Percentiles rank a stretch among this genome's conserved stretches.
phyloP scores from a whole-genome alignment of 805 yeast species.

The Sugiyamaella boreocaroliniensis region DNA sequence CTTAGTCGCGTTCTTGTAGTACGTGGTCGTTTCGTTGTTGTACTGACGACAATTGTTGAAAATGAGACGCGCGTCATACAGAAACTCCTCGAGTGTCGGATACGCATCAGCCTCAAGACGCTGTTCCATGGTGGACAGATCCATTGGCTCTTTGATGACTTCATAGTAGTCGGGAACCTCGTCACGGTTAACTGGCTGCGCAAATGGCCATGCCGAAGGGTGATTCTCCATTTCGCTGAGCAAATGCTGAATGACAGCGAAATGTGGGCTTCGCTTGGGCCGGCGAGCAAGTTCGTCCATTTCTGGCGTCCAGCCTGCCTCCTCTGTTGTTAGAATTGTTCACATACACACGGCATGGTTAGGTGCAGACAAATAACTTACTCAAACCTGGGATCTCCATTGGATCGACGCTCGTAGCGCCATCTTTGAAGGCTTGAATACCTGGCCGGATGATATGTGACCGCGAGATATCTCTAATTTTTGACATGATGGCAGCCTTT shows the following conservation, averaged over 20 bases:
- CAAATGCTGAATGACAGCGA: constrained; percentile 84
- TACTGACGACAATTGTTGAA: constrained; percentile 89
- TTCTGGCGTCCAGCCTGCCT: constrained; percentile 97
- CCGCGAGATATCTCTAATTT: constrained; percentile 70
- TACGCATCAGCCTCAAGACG: constrained; percentile 89
- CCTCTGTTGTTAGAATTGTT: constrained; percentile 33
- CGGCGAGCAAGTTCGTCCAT: constrained; percentile 95
- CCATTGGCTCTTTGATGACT: constrained; percentile 97
- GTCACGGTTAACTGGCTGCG: constrained; percentile 83
- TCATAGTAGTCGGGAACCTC: constrained; percentile 97
- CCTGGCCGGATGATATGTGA: constrained; percentile 83
- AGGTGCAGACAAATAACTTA: neutral
- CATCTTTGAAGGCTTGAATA: constrained; percentile 56
- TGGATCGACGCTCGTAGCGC: constrained; percentile 51
- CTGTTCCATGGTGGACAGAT: constrained; percentile 88
- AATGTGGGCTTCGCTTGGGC: constrained; percentile 92
- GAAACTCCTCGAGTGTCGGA: constrained; percentile 82
- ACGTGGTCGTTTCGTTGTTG: constrained; percentile 91
- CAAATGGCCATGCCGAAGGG: constrained; percentile 97
- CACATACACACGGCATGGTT: neutral
- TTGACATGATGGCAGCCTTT: constrained; percentile 82
- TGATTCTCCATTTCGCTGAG: constrained; percentile 86
- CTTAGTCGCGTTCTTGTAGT: constrained; percentile 89
- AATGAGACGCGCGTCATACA: constrained; percentile 79
- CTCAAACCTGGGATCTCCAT: constrained; percentile 76